phyloP scores from a whole-genome alignment of 371 early-diverging fungal genomes.

The Syncephalastrum monosporum region DNA sequence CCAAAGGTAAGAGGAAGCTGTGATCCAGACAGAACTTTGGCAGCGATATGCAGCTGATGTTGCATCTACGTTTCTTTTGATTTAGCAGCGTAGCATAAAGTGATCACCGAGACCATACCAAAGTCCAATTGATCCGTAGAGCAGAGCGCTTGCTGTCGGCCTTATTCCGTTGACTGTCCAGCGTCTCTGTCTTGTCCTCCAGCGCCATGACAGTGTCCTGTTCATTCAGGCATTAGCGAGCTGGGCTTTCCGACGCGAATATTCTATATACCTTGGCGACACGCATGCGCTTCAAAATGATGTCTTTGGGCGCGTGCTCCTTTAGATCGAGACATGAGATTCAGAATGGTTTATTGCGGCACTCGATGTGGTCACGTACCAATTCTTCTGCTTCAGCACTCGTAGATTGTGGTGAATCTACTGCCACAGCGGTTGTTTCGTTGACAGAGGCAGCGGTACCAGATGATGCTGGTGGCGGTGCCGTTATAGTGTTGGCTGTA shows the following conservation, averaged over 20 bases:
- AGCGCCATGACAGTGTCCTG: constrained; percentile 1
- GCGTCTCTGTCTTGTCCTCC: not conserved
- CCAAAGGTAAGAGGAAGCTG: not conserved
- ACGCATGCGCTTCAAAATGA: constrained; percentile 17
- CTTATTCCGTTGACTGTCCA: constrained; percentile 2
- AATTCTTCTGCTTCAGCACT: constrained; percentile 4
- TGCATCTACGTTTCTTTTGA: not conserved
- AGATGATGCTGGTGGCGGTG: not conserved
- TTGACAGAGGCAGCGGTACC: not conserved
- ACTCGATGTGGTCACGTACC: constrained; percentile 1
- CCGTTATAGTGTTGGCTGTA: not conserved
- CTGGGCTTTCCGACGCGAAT: not conserved
- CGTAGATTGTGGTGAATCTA: not conserved
- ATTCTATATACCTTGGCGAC: constrained; percentile 14
- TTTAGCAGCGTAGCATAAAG: not conserved
- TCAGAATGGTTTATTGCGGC: not conserved
- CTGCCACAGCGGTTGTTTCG: too few relatives aligned
- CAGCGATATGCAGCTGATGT: not conserved
- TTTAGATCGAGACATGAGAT: constrained; percentile 2
- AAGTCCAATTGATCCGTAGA: constrained; percentile 16
- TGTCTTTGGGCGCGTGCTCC: constrained; percentile 10
- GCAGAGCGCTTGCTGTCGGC: constrained; percentile 7
- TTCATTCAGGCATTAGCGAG: not conserved
- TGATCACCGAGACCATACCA: constrained; percentile 6
- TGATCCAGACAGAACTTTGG: constrained; percentile 6